Evolutionary conservation across 139 green algal species (phyloP), one percentile per base, ranked within the genome.

Genomic region (Desmodesmus armatus): DNA sequence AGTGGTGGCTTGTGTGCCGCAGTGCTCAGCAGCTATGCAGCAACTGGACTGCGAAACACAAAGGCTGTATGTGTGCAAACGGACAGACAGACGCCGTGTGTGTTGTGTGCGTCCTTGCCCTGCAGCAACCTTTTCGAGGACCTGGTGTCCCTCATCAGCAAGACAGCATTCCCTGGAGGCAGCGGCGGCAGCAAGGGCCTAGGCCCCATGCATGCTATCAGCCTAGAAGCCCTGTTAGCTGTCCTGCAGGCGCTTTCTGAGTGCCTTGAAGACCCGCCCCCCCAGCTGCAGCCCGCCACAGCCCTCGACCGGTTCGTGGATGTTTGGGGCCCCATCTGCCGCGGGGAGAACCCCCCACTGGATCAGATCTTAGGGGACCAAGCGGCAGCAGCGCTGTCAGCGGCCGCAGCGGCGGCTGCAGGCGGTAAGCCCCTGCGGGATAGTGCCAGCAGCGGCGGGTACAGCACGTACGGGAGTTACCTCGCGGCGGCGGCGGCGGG

Each of bases 211-310:
- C 94, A 99, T 83, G 78, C 96, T 51, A 92, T 98, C 39, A 93
- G 91, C 37, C 80, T 98, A 72, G 96, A 99, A 39, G 97, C 94
- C 31, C 89, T 99, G 63, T 87, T 98, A 60, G 94, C 93, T 29
- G 92, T 99, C 29, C 88, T 99, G 6, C 40, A 76, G 0, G 75
- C 89, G 0, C 83, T 97, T 55, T 39, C 41, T 78, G 41, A 25
- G 43, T 65, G 40, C 78, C 62, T 33, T 84, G n/a, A 74, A 75
- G 62, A 84, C 62, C 78, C 62, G 44, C 60, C 78, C 2, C 78
- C 62, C 4, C 78, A 84, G 78, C 41, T 84, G 78, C 78, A 84
- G 60, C 78, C 78, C 29, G 55, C 29, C 29, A 75, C n/a, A 40
- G 47, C 40, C 78, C 27, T 84, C 2, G 60, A 62, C n/a, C 27